Evolutionary conservation across 805 yeast species (phyloP), one percentile per base, ranked within the genome.

Genomic region (Candida orba): DNA sequence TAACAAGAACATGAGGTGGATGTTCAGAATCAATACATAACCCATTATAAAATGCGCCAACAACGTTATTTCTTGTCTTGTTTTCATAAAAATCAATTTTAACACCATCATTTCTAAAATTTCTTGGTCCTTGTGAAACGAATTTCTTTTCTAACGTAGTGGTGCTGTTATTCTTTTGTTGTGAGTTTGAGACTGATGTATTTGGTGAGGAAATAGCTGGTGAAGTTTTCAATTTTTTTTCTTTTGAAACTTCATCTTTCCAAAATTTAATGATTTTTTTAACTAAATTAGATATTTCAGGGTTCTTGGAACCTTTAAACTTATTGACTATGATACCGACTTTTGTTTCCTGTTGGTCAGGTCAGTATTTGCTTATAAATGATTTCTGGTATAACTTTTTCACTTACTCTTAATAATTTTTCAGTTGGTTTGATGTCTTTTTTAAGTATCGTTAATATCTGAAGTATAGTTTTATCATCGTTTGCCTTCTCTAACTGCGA

Each of bases 261-360:
- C 99, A 93, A 32, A 73, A 70, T 52, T 79, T 76, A 54, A 93
- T 89, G 68, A 90, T 85, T 52, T 78, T 79, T 62, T 85, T 86
- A 32, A 91, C 98, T 34, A 84, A 65, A 2, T 72, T 65, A 12
- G 82, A 70, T 37, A 93, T 63, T 52, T 89, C 95, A 20, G 74
- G 49, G 62, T 84, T 86, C 27, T 65, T 58, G 38, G 80, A 78
- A 8, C 85, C 66, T 51, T 95, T 78, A 56, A 84, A 78, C 64
- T 87, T 89, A 67, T 93, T 93, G 35, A 93, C 97, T 8, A 90
- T 91, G 15, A 93, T 91, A 51, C 99, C 99, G n/a, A 93, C 91
- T 63, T 88, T 89, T 8, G 99, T 93, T 57, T 91, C 95, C 69
- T 65, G 22, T 14, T 27, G 14, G 9, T 27, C 10, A 13, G 9